Conservation (phyloP, 2,329 filamentous ascomycete genomes). For the Elsinoe ampelina region DNA sequence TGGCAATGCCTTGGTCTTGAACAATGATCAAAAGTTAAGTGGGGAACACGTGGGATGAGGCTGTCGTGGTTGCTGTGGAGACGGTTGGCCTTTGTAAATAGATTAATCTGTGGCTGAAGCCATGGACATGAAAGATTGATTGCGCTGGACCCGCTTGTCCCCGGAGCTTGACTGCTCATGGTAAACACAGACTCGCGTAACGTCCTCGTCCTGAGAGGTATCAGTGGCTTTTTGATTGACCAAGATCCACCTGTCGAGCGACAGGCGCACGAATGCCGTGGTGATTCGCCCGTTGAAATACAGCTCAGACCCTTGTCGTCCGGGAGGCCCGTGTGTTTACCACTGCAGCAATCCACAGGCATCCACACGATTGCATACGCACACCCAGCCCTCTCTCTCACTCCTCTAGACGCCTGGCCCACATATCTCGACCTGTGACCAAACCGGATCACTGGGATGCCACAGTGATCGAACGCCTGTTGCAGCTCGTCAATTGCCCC, state of each 20-base stretch:
- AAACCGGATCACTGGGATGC: constrained; percentile 8
- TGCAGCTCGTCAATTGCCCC: constrained; percentile 5
- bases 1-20: too few species aligned
- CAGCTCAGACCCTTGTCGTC: background rate
- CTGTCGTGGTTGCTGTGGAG: constrained; percentile 6
- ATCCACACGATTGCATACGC: background rate
- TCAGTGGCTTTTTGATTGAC: background rate
- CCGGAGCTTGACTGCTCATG: background rate
- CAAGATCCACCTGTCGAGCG: background rate
- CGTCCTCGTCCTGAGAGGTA: background rate
- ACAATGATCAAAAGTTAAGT: background rate
- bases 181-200: constrained; percentile 9
- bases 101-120: constrained; percentile 6
- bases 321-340: constrained; percentile 5
- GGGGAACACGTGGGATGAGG: background rate
- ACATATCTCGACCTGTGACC: background rate
- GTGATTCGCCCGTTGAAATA: constrained; percentile 7
- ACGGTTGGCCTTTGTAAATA: constrained; percentile 8
- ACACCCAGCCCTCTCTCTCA: constrained; percentile 1
- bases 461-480: constrained; percentile 7
- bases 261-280: background rate
- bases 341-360: too few species aligned
- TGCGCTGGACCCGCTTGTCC: background rate
- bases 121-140: constrained; percentile 2
- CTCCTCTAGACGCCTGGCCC: background rate